Percentiles rank a stretch among this genome's conserved stretches.
These are phyloP conservation scores for Diaporthe citri DNA, from an alignment of 2,329 filamentous ascomycete genomes.

Conservation along the genomic window DNA sequence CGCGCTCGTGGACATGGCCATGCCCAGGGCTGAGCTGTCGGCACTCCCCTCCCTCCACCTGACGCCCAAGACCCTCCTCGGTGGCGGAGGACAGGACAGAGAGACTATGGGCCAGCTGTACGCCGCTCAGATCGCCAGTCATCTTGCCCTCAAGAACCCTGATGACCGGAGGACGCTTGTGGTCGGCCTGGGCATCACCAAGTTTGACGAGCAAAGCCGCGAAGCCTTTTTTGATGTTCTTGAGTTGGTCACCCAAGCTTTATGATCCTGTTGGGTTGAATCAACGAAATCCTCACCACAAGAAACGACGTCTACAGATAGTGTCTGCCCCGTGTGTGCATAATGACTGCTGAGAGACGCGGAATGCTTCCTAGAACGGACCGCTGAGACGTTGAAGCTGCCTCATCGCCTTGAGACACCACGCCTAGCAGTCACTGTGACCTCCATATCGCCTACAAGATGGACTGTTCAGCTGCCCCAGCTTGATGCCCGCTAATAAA, in stretches of 20 bases:
- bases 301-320: not conserved
- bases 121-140: slow-evolving; percentile 88
- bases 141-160: slow-evolving; percentile 78
- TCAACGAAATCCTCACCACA: no score
- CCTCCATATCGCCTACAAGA: not conserved
- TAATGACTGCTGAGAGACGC: not conserved
- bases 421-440: no score
- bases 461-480: no score
- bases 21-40: slow-evolving; percentile 59
- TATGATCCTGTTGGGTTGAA: slow-evolving; percentile 51
- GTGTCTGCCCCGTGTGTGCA: not conserved
- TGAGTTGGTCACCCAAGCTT: slow-evolving; percentile 70
- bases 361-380: not conserved
- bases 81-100: slow-evolving; percentile 81
- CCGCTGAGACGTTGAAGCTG: not conserved
- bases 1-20: slow-evolving; percentile 71
- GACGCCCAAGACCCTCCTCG: slow-evolving; percentile 88
- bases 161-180: slow-evolving; percentile 72
- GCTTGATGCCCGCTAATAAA: not conserved
- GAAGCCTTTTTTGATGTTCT: slow-evolving; percentile 75
- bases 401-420: not conserved
- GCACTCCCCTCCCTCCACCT: slow-evolving; percentile 83
- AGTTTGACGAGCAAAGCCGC: slow-evolving; percentile 59
- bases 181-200: slow-evolving; percentile 70
- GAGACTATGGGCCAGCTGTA: slow-evolving; percentile 90